phyloP scores from a whole-genome alignment of 2,329 filamentous ascomycete species.

The Microdochium paspali region DNA sequence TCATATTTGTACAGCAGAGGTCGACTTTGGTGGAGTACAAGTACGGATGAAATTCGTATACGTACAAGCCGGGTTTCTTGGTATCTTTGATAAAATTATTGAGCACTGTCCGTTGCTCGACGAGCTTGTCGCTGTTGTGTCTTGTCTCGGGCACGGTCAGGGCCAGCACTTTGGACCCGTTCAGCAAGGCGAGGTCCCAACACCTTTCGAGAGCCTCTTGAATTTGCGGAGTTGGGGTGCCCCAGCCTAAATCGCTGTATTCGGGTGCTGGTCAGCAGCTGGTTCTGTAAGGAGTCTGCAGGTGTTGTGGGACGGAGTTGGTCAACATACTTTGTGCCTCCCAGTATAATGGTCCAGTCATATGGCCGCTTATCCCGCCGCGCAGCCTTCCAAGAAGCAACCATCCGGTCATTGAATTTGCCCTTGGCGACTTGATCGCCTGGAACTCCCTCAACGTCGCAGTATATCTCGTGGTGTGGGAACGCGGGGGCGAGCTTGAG shows the following conservation, averaged over 20 bases:
- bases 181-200: conserved; percentile 40
- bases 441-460: conserved; percentile 36
- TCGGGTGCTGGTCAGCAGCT: not conserved
- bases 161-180: conserved; percentile 47
- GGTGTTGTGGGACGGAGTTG: not conserved
- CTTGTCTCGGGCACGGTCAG: conserved; percentile 51
- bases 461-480: conserved; percentile 27
- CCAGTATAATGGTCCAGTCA: conserved; percentile 55
- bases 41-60: not conserved
- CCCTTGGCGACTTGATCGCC: conserved; percentile 37
- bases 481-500: conserved; percentile 36
- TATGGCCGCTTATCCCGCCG: conserved; percentile 17
- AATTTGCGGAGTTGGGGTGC: conserved; percentile 27
- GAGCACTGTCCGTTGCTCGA: conserved; percentile 29
- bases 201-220: conserved; percentile 35
- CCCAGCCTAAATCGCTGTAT: conserved; percentile 39
- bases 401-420: conserved; percentile 19
- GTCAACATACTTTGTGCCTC: conserved; percentile 47
- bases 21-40: no score
- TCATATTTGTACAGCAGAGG: no score
- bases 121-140: conserved; percentile 15
- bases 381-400: conserved; percentile 12
- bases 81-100: conserved; percentile 44
- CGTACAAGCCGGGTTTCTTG: conserved; percentile 39
- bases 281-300: not conserved